Conservation (phyloP, 1,284 basidiomycete genomes). For the Xanthoconium separans region DNA sequence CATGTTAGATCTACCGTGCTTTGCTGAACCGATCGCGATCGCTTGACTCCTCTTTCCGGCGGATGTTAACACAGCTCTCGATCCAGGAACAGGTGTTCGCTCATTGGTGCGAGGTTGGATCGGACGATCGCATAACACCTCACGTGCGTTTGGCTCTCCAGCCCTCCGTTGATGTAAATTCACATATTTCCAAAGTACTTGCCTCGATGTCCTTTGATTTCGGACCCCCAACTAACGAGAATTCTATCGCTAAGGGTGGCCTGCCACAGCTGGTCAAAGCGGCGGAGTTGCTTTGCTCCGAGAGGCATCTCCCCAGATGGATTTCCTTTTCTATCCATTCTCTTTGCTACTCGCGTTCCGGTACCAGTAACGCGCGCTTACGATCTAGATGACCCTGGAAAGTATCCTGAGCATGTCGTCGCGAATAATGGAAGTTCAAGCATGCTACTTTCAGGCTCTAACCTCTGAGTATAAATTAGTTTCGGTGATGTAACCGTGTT, state of each 20-base stretch:
- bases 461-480: neutral
- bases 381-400: neutral
- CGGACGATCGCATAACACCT: neutral
- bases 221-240: neutral
- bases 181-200: neutral
- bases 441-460: neutral
- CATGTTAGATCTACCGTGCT: neutral
- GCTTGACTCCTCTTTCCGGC: neutral
- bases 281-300: slow-evolving; percentile 3
- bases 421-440: neutral
- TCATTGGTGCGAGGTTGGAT: neutral
- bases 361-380: neutral
- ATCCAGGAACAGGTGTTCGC: neutral
- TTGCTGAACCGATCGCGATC: no score
- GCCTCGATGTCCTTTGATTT: neutral
- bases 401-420: neutral
- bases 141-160: neutral
- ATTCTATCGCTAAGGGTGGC: neutral
- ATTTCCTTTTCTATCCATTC: neutral
- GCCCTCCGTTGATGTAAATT: neutral
- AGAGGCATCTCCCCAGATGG: neutral
- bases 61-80: neutral
- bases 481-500: no score
- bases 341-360: neutral
- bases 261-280: slow-evolving; percentile 2